Percentiles rank a stretch among this genome's conserved stretches.
phyloP scores from a whole-genome alignment of 2,329 filamentous ascomycete genomes.

The Mollisiaceae sp. region DNA sequence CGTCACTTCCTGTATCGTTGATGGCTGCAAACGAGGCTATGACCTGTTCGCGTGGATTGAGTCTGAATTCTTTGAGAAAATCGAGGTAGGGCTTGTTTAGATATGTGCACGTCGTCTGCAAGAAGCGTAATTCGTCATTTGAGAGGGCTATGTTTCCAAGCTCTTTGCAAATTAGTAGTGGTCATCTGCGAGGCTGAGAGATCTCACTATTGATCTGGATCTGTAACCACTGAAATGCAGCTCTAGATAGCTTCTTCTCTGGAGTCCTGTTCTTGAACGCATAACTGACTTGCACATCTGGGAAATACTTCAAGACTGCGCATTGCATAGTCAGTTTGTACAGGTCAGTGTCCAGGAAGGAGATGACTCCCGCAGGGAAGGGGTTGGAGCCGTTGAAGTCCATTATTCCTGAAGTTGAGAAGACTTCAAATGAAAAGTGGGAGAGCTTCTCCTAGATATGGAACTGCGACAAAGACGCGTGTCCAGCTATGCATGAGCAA shows the following conservation, averaged over 20 bases:
- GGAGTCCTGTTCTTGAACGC: slow-evolving; percentile 95
- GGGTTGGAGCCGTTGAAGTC: slow-evolving; percentile 70
- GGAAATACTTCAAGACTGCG: slow-evolving; percentile 91
- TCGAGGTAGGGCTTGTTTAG: slow-evolving; percentile 77
- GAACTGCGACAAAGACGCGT: slow-evolving; percentile 7
- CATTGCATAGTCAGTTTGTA: slow-evolving; percentile 99
- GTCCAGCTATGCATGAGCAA: slow-evolving; percentile 7
- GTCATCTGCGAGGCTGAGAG: slow-evolving; percentile 4
- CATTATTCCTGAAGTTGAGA: slow-evolving; percentile 48
- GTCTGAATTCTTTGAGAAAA: slow-evolving; percentile 81
- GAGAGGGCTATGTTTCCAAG: slow-evolving; percentile 82
- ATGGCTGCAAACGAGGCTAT: slow-evolving; percentile 59
- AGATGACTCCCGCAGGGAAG: slow-evolving; percentile 78
- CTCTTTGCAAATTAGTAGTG: slow-evolving; percentile 57
- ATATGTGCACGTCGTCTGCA: slow-evolving; percentile 81
- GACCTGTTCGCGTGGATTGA: slow-evolving; percentile 83
- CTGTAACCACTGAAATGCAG: slow-evolving; percentile 84
- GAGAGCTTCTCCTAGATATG: slow-evolving; percentile 3
- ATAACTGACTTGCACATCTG: slow-evolving; percentile 82
- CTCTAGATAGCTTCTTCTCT: slow-evolving; percentile 85
- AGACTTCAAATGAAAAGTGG: not conserved
- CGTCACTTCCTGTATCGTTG: slow-evolving; percentile 64
- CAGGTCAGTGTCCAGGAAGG: slow-evolving; percentile 80
- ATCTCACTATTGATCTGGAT: slow-evolving; percentile 77
- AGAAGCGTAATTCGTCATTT: slow-evolving; percentile 78